phyloP scores from a whole-genome alignment of 73 alveolate species.

The Strombidium stylifer region DNA sequence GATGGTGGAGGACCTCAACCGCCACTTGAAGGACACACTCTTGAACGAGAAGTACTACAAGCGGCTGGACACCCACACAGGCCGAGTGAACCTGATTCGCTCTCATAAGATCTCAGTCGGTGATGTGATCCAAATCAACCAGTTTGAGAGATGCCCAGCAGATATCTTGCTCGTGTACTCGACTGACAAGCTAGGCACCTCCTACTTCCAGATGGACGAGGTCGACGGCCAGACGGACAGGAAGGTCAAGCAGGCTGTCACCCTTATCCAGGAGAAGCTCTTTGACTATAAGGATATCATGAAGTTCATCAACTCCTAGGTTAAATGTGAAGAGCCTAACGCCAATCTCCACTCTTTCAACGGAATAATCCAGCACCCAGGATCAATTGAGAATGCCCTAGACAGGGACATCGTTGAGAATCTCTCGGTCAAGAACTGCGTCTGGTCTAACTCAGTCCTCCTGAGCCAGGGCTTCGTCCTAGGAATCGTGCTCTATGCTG shows the following conservation, averaged over 20 bases:
- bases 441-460: conserved; percentile 86
- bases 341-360: conserved; percentile 50
- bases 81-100: not conserved
- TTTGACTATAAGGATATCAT: conserved; percentile 15
- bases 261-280: conserved; percentile 57
- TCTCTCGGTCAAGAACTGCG: conserved; percentile 69
- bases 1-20: conserved; percentile 85
- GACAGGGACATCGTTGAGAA: conserved; percentile 19
- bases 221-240: conserved; percentile 96
- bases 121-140: conserved; percentile 64
- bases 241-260: conserved; percentile 86
- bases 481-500: conserved; percentile 88
- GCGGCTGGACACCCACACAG: conserved; percentile 30
- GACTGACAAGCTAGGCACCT: conserved; percentile 75
- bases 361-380: conserved; percentile 44
- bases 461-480: conserved; percentile 74
- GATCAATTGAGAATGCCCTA: not conserved
- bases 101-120: conserved; percentile 68
- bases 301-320: conserved; percentile 41
- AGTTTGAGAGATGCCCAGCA: conserved; percentile 92
- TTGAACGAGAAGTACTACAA: conserved; percentile 68
- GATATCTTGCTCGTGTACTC: conserved; percentile 91
- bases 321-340: conserved; percentile 64
- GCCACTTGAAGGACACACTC: conserved; percentile 86
- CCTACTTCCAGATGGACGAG: conserved; percentile 83